Conservation (phyloP, 192 early-diverging fungal genomes). For the Coemansia sp. region DNA sequence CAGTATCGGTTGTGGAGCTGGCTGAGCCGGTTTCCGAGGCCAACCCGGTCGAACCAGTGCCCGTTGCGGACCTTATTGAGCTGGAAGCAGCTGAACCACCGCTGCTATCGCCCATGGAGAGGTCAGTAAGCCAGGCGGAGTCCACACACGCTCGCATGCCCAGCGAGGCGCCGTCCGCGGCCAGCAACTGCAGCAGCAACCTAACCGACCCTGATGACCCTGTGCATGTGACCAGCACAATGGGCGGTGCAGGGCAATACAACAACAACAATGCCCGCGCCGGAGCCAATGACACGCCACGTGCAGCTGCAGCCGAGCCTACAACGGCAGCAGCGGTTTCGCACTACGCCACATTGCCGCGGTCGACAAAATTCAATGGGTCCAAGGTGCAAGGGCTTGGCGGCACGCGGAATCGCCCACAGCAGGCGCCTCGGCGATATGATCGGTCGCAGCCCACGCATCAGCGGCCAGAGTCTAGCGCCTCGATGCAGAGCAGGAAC, state of each 20-base stretch:
- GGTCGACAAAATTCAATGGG: constrained; percentile 5
- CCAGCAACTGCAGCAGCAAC: constrained; percentile 10
- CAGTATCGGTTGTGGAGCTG: too few relatives aligned
- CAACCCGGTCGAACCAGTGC: background rate
- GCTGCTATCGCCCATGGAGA: background rate
- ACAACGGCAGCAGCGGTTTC: background rate
- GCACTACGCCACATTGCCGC: constrained; percentile 3
- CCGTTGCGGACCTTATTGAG: background rate
- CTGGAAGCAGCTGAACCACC: background rate
- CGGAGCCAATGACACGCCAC: background rate
- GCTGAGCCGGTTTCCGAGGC: background rate
- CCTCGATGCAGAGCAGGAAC: constrained; percentile 13
- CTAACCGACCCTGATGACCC: constrained; percentile 23
- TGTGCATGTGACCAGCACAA: constrained; percentile 19
- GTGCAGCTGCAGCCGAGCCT: background rate
- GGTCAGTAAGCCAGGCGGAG: background rate
- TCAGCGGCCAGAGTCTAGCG: background rate
- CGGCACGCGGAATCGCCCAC: constrained; percentile 35
- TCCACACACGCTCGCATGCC: background rate
- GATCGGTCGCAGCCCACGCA: constrained; percentile 5
- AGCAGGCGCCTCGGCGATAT: constrained; percentile 27
- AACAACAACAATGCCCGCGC: background rate
- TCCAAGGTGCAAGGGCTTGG: constrained; percentile 16
- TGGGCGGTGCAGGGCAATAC: background rate
- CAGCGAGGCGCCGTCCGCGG: background rate